Percentiles rank a stretch among this genome's conserved stretches.
phyloP scores from a whole-genome alignment of 2,329 filamentous ascomycete species.

The Ophiobolus disseminans region DNA sequence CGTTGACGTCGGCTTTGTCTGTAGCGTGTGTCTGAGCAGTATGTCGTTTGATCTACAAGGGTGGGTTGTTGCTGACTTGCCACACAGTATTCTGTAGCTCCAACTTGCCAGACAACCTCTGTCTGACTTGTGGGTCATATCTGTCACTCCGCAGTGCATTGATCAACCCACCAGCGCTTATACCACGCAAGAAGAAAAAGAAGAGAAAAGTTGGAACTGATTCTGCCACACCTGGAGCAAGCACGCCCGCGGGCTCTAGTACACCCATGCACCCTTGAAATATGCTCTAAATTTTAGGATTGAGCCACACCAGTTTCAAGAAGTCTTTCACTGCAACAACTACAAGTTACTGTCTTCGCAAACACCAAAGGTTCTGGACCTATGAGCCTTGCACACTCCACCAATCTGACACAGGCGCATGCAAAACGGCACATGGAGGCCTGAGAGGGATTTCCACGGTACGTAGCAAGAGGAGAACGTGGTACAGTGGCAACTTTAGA shows the following conservation, averaged over 20 bases:
- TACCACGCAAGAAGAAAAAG: constrained; percentile 50
- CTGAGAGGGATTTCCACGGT: too few relatives aligned
- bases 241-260: constrained; percentile 40
- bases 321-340: too few relatives aligned
- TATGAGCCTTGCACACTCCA: too few relatives aligned
- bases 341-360: too few relatives aligned
- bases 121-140: constrained; percentile 49
- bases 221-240: constrained; percentile 43
- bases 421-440: too few relatives aligned
- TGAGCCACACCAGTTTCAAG: neutral
- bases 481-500: too few relatives aligned
- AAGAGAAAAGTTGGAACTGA: constrained; percentile 44
- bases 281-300: neutral
- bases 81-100: constrained; percentile 48
- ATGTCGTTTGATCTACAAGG: constrained; percentile 31
- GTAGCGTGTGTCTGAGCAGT: constrained; percentile 92
- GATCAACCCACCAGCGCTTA: constrained; percentile 44
- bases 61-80: constrained; percentile 6
- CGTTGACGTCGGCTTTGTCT: constrained; percentile 92
- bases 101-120: constrained; percentile 42
- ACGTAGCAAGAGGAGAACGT: too few relatives aligned
- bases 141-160: constrained; percentile 45
- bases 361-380: too few relatives aligned
- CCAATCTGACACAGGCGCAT: too few relatives aligned
- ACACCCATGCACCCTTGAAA: constrained; percentile 44